These are phyloP conservation scores for Clonostachys solani DNA, from an alignment of 2,329 filamentous ascomycete genomes.

Conservation along the genomic window DNA sequence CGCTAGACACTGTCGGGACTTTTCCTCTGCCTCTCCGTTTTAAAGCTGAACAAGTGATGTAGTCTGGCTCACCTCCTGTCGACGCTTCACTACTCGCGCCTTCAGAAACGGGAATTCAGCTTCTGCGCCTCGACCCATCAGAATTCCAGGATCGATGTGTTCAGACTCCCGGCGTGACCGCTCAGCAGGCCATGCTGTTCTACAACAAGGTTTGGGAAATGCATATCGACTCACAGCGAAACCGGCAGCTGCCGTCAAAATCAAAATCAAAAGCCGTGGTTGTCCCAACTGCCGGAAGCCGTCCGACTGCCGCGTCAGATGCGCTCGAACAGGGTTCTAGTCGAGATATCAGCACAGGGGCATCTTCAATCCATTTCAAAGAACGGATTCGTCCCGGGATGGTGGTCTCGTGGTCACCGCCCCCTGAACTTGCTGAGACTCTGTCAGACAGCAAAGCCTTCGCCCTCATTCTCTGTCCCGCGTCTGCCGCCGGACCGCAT, in stretches of 20 bases:
- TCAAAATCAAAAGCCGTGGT: background rate
- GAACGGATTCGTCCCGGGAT: constrained; percentile 35
- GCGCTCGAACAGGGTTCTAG: constrained; percentile 13
- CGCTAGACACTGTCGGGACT: too few species aligned
- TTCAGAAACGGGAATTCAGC: constrained; percentile 30
- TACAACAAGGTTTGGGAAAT: constrained; percentile 34
- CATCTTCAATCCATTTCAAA: constrained; percentile 23
- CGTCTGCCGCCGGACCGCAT: background rate
- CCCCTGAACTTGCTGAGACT: constrained; percentile 5
- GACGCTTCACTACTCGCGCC: constrained; percentile 27
- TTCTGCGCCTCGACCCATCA: constrained; percentile 29
- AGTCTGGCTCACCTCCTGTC: constrained; percentile 34
- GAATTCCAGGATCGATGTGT: constrained; percentile 35
- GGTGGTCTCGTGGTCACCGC: constrained; percentile 25
- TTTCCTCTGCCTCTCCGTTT: too few species aligned
- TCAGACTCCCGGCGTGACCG: constrained; percentile 23
- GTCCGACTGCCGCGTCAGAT: background rate
- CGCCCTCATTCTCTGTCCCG: constrained; percentile 10
- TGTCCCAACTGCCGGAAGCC: background rate
- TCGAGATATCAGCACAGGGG: constrained; percentile 16
- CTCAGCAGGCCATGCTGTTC: constrained; percentile 34
- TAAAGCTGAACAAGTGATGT: background rate
- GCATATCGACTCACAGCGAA: constrained; percentile 29
- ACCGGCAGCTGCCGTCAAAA: constrained; percentile 2
- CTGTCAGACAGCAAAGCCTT: constrained; percentile 12